These are phyloP conservation scores for Pleurotus ostreatus DNA, from an alignment of 768 basidiomycete species.

Conservation along the genomic window DNA sequence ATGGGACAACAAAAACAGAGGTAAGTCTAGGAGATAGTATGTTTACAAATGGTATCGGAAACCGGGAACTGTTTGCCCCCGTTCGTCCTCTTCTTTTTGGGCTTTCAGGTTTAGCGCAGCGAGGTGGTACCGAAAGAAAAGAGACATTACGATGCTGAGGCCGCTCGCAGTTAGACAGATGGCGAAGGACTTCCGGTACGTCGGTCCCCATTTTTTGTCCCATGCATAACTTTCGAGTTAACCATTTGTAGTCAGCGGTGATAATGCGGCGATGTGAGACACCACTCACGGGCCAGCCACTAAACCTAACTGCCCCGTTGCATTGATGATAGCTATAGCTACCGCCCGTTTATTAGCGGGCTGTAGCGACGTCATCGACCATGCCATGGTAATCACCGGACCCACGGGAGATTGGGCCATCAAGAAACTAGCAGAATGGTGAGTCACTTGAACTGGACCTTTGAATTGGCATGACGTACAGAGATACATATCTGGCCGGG, in stretches of 20 bases:
- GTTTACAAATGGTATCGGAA: slow-evolving; percentile 7
- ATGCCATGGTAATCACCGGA: neutral
- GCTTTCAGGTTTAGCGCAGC: slow-evolving; percentile 7
- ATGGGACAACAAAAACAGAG: neutral
- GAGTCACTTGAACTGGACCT: neutral
- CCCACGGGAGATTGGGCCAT: slow-evolving; percentile 6
- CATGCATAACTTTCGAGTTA: slow-evolving; percentile 2
- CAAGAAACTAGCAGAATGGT: neutral
- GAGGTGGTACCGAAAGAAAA: slow-evolving; percentile 7
- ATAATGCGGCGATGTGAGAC: neutral
- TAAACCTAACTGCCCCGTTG: neutral
- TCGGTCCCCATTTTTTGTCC: slow-evolving; percentile 2
- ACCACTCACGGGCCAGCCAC: slow-evolving; percentile 9
- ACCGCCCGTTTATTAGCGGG: slow-evolving; percentile 7
- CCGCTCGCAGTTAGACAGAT: slow-evolving; percentile 9
- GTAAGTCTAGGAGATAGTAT: neutral
- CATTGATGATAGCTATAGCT: slow-evolving; percentile 4
- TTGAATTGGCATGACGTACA: slow-evolving; percentile 1
- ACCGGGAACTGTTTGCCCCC: slow-evolving; percentile 6
- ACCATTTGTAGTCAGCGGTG: neutral
- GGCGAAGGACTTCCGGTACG: slow-evolving; percentile 9
- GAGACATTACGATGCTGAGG: slow-evolving; percentile 10
- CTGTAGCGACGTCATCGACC: slow-evolving; percentile 3
- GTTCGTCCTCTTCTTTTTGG: slow-evolving; percentile 8
- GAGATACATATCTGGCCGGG: slow-evolving; percentile 5